Percentiles rank a stretch among this genome's conserved stretches.
Conservation (phyloP, 2,329 filamentous ascomycete species). For the Diaporthe helianthi region DNA sequence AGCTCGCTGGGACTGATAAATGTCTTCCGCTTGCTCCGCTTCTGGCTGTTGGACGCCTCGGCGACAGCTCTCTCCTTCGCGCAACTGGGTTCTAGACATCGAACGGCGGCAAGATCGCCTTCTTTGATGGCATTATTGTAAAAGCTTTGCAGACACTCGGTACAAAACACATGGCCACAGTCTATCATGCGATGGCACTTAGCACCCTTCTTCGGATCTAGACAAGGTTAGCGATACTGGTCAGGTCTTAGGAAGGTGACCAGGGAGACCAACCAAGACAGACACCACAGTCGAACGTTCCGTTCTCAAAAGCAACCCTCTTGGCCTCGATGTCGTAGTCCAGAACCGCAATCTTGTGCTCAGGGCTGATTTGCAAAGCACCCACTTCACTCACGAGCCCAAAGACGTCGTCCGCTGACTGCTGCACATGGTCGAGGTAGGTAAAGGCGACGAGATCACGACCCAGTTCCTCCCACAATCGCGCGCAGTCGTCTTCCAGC, state of each 20-base stretch:
- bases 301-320: slow-evolving; percentile 77
- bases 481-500: slow-evolving; percentile 57
- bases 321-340: slow-evolving; percentile 81
- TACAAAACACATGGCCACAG: slow-evolving; percentile 92
- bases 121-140: slow-evolving; percentile 88
- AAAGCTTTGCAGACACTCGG: slow-evolving; percentile 85
- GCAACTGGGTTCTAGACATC: slow-evolving; percentile 82
- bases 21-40: slow-evolving; percentile 66
- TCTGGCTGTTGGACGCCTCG: slow-evolving; percentile 45
- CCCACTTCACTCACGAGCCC: slow-evolving; percentile 58
- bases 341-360: slow-evolving; percentile 74
- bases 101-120: slow-evolving; percentile 80
- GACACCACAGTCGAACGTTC: slow-evolving; percentile 87
- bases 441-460: slow-evolving; percentile 65
- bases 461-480: slow-evolving; percentile 69
- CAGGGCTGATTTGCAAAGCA: slow-evolving; percentile 58
- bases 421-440: slow-evolving; percentile 69
- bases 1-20: slow-evolving; percentile 85
- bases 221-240: slow-evolving; percentile 36
- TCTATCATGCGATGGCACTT: slow-evolving; percentile 82
- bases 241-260: background rate
- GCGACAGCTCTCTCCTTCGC: slow-evolving; percentile 64
- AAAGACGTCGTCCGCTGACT: slow-evolving; percentile 66
- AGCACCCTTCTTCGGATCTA: slow-evolving; percentile 86
- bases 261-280: slow-evolving; percentile 67